phyloP scores from a whole-genome alignment of 2,329 filamentous ascomycete genomes.

The Colletotrichum lupini region DNA sequence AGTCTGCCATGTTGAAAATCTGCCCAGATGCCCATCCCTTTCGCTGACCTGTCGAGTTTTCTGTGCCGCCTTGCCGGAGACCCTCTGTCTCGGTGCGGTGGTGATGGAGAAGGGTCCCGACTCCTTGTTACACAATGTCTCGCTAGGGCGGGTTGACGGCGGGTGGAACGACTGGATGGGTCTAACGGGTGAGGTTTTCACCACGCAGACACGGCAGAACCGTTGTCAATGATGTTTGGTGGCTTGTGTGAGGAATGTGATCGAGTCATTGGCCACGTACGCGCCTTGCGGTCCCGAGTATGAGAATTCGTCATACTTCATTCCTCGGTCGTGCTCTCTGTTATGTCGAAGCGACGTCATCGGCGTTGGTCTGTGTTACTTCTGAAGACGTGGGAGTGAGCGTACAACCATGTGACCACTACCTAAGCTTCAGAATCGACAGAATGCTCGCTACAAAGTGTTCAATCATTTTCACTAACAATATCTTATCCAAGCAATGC shows the following conservation, averaged over 20 bases:
- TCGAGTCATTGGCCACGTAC: background rate
- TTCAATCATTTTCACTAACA: no score
- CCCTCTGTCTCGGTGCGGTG: background rate
- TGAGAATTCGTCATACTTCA: background rate
- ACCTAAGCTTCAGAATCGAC: no score
- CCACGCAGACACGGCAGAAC: background rate
- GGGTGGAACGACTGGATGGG: background rate
- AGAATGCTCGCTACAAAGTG: no score
- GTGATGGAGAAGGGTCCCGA: background rate
- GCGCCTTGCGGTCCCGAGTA: background rate
- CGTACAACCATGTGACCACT: no score
- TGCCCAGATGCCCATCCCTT: no score
- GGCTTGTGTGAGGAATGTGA: background rate
- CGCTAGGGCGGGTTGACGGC: background rate
- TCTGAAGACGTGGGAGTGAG: no score
- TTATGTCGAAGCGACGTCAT: background rate
- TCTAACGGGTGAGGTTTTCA: background rate
- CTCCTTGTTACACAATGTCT: background rate
- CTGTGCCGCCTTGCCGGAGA: background rate
- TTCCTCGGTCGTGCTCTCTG: background rate
- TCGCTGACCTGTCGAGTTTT: background rate
- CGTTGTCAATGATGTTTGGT: background rate
- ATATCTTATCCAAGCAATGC: no score
- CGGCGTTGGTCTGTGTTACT: no score
- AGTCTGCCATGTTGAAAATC: no score